These are phyloP conservation scores for Lentinus polychrous DNA, from an alignment of 1,284 basidiomycete genomes.

Conservation along the genomic window DNA sequence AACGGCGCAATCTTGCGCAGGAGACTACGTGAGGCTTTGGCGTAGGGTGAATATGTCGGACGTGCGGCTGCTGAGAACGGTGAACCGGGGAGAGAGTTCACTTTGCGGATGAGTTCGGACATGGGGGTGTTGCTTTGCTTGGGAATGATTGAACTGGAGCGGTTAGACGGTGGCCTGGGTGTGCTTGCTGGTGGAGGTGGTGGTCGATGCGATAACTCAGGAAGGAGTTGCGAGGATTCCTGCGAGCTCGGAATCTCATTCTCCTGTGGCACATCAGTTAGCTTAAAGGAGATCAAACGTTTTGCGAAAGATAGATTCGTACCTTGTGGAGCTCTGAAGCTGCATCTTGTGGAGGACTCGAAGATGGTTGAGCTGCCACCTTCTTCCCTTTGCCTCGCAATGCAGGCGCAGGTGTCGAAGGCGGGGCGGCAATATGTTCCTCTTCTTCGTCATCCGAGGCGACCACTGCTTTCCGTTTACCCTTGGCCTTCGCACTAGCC, in stretches of 20 bases:
- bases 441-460: constrained; percentile 15
- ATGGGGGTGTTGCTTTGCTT: constrained; percentile 45
- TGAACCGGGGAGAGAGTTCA: constrained; percentile 57
- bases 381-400: not conserved
- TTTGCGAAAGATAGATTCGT: no score
- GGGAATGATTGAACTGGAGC: not conserved
- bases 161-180: not conserved
- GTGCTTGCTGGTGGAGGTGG: not conserved
- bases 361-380: not conserved
- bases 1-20: constrained; percentile 66
- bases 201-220: not conserved
- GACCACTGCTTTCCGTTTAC: constrained; percentile 2
- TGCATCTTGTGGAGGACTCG: not conserved
- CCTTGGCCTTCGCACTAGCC: constrained; percentile 3
- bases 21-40: constrained; percentile 54
- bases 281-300: no score
- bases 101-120: constrained; percentile 67
- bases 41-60: constrained; percentile 52
- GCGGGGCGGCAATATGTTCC: not conserved
- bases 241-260: no score
- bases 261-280: no score
- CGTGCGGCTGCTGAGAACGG: constrained; percentile 39
- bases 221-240: no score
- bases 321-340: not conserved
- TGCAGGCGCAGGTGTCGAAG: not conserved